Evolutionary conservation across 257 asterid species (phyloP).

Genomic region (Solanum clarkiae): DNA sequence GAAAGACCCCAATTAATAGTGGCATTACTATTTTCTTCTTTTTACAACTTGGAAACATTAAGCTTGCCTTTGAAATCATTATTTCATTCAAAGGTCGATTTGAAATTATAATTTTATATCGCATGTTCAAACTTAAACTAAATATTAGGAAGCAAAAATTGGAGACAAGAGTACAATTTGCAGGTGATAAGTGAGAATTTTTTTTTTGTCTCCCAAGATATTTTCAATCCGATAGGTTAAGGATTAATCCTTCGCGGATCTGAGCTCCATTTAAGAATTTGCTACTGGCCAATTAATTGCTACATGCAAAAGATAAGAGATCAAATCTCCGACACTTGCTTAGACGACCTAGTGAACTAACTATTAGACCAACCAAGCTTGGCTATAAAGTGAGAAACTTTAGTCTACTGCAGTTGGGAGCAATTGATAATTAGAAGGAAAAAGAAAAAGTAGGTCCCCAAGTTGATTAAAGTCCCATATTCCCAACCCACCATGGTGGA

Average conservation of each 20-base stretch:
- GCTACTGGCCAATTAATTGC: accelerated
- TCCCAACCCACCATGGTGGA: background rate
- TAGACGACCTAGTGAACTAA: accelerated
- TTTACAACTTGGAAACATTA: background rate
- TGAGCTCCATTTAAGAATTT: too few species aligned
- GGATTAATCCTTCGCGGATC: too few species aligned
- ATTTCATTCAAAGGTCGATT: background rate
- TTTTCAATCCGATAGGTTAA: too few species aligned
- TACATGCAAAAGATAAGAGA: too few species aligned
- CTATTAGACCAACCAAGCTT: too few species aligned
- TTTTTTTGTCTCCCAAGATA: too few species aligned
- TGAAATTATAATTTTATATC: background rate
- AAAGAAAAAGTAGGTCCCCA: background rate
- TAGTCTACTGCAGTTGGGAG: background rate
- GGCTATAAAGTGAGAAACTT: background rate
- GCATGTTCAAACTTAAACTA: too few species aligned
- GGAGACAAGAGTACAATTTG: background rate
- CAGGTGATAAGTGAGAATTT: background rate
- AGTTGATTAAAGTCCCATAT: background rate
- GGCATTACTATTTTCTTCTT: background rate
- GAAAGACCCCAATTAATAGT: background rate
- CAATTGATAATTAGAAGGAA: too few species aligned
- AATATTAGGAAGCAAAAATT: background rate
- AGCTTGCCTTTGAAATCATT: background rate
- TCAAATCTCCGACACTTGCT: too few species aligned